phyloP scores from a whole-genome alignment of 164 flowering plant genomes.

The Buxus sempervirens region DNA sequence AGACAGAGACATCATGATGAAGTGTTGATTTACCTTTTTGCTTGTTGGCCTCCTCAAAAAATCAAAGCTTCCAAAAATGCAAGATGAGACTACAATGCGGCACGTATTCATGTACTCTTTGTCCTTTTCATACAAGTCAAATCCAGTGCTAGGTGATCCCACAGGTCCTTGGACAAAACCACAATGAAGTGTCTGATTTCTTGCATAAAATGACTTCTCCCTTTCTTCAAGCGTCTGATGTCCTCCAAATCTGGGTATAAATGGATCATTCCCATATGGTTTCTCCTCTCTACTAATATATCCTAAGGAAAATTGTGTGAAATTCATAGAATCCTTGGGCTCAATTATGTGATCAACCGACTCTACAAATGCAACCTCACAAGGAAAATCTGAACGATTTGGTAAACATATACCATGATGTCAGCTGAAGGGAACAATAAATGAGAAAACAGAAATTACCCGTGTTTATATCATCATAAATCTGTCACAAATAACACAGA shows the following conservation, averaged over 20 bases:
- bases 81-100: constrained; percentile 75
- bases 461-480: neutral
- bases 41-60: constrained; percentile 81
- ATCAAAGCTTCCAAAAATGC: constrained; percentile 96
- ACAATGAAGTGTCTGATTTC: constrained; percentile 80
- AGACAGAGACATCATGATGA: neutral
- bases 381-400: constrained; percentile 60
- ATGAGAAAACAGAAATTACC: neutral
- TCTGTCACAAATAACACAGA: neutral
- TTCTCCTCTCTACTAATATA: constrained; percentile 57
- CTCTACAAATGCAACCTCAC: constrained; percentile 51
- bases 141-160: constrained; percentile 65
- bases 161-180: constrained; percentile 78
- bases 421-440: neutral
- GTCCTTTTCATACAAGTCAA: constrained; percentile 69
- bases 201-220: constrained; percentile 70
- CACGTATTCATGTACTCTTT: constrained; percentile 64
- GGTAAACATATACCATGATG: neutral
- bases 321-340: constrained; percentile 51
- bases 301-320: constrained; percentile 49
- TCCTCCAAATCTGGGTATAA: constrained; percentile 79
- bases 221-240: constrained; percentile 86
- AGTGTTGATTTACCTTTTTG: constrained; percentile 43
- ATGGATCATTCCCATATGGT: constrained; percentile 13
- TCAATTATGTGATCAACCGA: constrained; percentile 54